Base-by-base conservation (phyloP, 2,329 filamentous ascomycete genomes). In the Sphaerulina vaccinii region DNA sequence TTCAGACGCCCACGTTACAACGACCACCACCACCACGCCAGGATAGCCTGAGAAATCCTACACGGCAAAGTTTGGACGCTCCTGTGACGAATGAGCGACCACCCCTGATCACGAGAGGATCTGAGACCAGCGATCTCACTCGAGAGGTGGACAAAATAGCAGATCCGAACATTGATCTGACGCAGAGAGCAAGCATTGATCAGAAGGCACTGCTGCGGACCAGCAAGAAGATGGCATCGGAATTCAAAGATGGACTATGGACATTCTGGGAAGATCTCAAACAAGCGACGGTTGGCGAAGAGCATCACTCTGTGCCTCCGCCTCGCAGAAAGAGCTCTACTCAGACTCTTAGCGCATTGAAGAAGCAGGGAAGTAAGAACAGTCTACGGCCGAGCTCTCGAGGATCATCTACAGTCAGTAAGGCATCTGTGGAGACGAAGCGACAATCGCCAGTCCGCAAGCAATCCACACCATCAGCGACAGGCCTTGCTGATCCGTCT, bases 201-300 rank as follows among this genome's bases (percentile, higher is more conserved):
- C 71, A 75, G 13, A 79, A 82, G 38, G 68, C 73, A n/a, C 66
- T 83, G 35, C 68, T 83, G 52, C 75, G 71, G 63, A 81, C 73
- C 49, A 75, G 76, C 53, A 90, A 90, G 67, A 88, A 93, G 69
- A 85, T 96, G 70, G 88, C 91, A 13, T 87, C 88, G 54, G 93
- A 96, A 71, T 84, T 99, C 70, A 89, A 86, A 68, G 83, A 93
- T 45, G 92, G 93, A 1, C 74, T 99, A 42, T 91, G 88, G 83
- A 96, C 89, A 1, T 99, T 99, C 71, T 84, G 96, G 54, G 93
- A 97, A 68, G 93, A 99, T 67, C 83, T 99, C 41, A 82, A 91
- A 60, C 93, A 97, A 71, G 95, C 92, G 11, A 96, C 93, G 0
- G 90, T 99, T 5, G 93, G 93, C 19, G 93, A 99, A 49, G 93